Evolutionary conservation across 495 filamentous ascomycete genomes (phyloP), one percentile per base, ranked within the genome.

Genomic region (Annulohypoxylon stygium): DNA sequence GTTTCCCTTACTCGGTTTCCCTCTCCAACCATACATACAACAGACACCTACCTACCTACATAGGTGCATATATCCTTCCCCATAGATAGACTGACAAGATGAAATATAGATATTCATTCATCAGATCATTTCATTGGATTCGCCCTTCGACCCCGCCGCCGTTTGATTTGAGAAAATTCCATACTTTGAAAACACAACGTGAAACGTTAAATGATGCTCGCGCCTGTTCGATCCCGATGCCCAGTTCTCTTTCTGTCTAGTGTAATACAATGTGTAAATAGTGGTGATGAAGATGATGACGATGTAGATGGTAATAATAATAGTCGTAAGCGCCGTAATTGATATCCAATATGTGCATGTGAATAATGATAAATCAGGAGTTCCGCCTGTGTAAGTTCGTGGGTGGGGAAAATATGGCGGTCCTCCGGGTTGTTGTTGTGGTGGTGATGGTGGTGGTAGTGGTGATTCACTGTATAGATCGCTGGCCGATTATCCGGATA

Each of bases 291-390:
- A 2, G 30, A 30, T 39, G 9, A 39, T 36, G 10, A 39, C 1
- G 36, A 39, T 39, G 36, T 3, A 2, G 39, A 14, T 43, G 11
- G 11, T 4, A 11, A 43, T 30, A 6, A 6, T 30, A 12, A n/a
- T 43, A 53, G 5, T 57, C 53, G 53, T 57, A 69, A 60, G 69
- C 61, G 61, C 65, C 60, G 63, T 58, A 58, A 58, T 61, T 54
- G 12, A 43, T 43, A 43, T 30, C 30, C 30, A 30, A 30, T 47
- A 63, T 47, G 45, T 62, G 65, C 53, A 66, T 39, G 47, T 23
- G 37, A 66, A 58, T 55, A 23, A 57, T 34, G 53, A 6, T 36
- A 57, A 57, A 54, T n/a, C 50, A 26, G 10, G 26, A 9, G 26
- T 26, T 30, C 26, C 23, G 50, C 50, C 50, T 4, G n/a, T n/a